Base-by-base conservation (phyloP, 2,329 filamentous ascomycete species). In the Stylonectria norvegica region DNA sequence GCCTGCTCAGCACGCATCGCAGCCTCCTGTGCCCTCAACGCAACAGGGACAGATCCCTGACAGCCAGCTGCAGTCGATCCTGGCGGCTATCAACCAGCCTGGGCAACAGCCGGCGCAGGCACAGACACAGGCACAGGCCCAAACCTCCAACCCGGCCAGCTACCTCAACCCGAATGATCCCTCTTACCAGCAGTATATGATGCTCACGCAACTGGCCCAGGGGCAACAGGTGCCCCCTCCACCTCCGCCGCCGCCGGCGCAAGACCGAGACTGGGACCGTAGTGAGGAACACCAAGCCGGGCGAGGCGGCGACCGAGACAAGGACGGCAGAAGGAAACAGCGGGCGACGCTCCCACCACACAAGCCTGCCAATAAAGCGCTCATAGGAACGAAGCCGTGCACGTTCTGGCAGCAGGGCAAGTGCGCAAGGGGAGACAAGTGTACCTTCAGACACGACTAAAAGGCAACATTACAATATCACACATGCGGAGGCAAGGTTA, bases 351-450 rank as follows among this genome's bases (percentile, higher is more conserved):
- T 67, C 22, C 62, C 64, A 19, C 63, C 61, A 7, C 68, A 72
- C 43, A 65, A 70, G 42, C 65, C 68, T 14, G 66, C 62, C 47
- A 79, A 84, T 54, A 75, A 71, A 43, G 71, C 74, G 11, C 67
- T 81, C 11, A 79, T 81, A 34, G 79, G 81, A 40, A 85, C 82
- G 30, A 81, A 85, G 56, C 73, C 82, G 5, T 88, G 85, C 61
- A 75, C 75, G 15, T 89, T 86, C 61, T 88, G 73, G 71, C 73
- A 78, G 42, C 78, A 85, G 57, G 84, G 84, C 11, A 82, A 81
- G 57, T 88, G 85, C 64, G 79, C 78, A 5, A 83, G 86, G 58
- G 85, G 85, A 16, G 81, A 84, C 23, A 80, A 81, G 55, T 88
- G 85, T 66, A 87, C 84, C 2, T 89, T 84, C 61, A 74, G 83